Base-by-base conservation (phyloP, 768 basidiomycete genomes). In the Leccinum longicurvipes region DNA sequence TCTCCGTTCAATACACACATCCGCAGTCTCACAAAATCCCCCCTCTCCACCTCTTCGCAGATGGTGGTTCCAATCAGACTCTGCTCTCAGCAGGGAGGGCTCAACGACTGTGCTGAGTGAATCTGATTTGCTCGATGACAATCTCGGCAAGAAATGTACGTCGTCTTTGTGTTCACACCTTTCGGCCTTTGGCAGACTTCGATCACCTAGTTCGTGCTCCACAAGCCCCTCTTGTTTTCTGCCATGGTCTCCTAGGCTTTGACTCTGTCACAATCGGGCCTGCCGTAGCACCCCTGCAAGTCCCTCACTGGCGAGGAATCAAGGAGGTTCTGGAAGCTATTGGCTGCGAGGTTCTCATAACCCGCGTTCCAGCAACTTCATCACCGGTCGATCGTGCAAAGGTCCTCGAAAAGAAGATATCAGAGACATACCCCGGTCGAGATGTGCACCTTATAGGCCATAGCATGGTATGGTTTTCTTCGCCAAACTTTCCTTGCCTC, bases 261-360 rank as follows among this genome's bases (percentile, higher is more conserved):
- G 92, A 95, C 67, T 86, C 85, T 0, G 82, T 94, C 61, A 88
- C 84, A 3, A 86, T 93, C 23, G 88, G 89, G 1, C 85, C 81
- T 2, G 74, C 86, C 45, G 89, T 87, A 54, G 85, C 87, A 12
- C 86, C 92, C 4, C 63, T 98, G 17, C 85, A 94, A 65, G 92
- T 99, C 41, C 80, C 88, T 2, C 94, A 99, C 70, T 99, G 97
- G 97, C 82, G 96, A 34, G 97, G 97, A 7, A 96, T 99, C 60
- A 87, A 89, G 65, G 92, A 98, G 68, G 93, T 90, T 17, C 78
- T 99, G 7, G 87, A 95, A 64, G 81, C 88, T 34, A 93, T 89
- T 66, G 95, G 93, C 17, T 82, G 82, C 12, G 89, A 98, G 68
- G 90, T 98, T 32, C 81, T 98, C 63, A 90, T 98, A 64, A 93